Evolutionary conservation across 257 asterid species (phyloP).

Genomic region (Solanum pinnatisectum): DNA sequence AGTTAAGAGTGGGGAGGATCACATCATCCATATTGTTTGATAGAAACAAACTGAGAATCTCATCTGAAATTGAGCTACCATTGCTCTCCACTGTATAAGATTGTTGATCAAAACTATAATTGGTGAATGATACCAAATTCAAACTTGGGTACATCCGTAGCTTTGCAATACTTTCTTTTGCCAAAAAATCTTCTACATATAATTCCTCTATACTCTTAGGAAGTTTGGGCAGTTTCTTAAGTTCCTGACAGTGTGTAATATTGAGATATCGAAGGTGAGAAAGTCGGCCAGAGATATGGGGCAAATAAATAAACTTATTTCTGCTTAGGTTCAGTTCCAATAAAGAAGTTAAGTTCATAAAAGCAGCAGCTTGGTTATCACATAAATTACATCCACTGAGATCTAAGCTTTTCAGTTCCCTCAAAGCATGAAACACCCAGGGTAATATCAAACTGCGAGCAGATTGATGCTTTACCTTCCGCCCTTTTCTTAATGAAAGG

Average conservation of each 20-base stretch:
- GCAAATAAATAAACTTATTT: no score
- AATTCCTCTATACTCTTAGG: background rate
- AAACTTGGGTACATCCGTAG: background rate
- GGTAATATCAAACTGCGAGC: background rate
- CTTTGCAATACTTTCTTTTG: background rate
- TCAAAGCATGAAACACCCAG: background rate
- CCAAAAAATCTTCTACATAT: background rate
- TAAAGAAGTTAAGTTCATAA: background rate
- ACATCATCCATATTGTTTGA: no score
- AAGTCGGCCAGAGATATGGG: background rate
- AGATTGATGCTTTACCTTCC: background rate
- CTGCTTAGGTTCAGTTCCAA: background rate
- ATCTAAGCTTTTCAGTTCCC: background rate
- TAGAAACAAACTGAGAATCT: background rate
- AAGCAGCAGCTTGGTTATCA: background rate
- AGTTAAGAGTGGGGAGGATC: background rate
- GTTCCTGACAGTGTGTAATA: background rate
- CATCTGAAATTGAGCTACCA: background rate
- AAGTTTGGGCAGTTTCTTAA: rapidly evolving
- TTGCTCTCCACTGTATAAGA: background rate
- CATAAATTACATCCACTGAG: background rate
- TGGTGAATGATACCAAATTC: background rate
- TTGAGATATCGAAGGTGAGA: background rate
- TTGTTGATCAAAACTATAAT: background rate
- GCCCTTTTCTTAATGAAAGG: background rate